phyloP scores from a whole-genome alignment of 768 basidiomycete species.

The Rossbeevera mucosa region DNA sequence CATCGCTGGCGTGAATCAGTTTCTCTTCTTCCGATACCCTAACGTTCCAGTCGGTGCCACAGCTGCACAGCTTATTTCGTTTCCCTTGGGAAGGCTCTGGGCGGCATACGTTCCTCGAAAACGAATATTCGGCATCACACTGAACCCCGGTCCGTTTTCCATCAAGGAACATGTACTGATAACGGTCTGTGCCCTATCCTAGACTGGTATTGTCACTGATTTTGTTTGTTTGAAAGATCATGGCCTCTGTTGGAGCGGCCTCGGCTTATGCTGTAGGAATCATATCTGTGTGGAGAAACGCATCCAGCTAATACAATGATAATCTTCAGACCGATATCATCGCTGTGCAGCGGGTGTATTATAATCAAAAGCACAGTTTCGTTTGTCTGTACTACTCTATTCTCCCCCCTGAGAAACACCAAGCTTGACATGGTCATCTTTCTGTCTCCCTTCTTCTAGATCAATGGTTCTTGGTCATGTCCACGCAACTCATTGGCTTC shows the following conservation, averaged over 20 bases:
- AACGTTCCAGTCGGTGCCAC: constrained; percentile 57
- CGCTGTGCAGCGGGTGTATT: constrained; percentile 70
- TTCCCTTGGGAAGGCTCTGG: constrained; percentile 60
- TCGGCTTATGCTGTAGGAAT: constrained; percentile 55
- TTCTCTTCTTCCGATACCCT: constrained; percentile 76
- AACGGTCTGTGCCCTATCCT: constrained; percentile 40
- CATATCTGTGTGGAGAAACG: constrained; percentile 1
- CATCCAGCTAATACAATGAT: neutral
- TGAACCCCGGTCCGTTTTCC: constrained; percentile 74
- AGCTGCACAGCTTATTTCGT: constrained; percentile 67
- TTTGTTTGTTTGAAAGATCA: constrained; percentile 26
- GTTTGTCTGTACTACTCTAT: constrained; percentile 41
- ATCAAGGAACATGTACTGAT: constrained; percentile 74
- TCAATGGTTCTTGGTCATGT: constrained; percentile 78
- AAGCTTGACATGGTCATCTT: constrained; percentile 2
- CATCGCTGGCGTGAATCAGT: constrained; percentile 64
- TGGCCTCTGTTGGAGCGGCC: constrained; percentile 61
- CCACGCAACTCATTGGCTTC: constrained; percentile 75
- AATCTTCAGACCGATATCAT: constrained; percentile 54
- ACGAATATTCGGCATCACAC: constrained; percentile 51
- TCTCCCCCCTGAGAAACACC: neutral
- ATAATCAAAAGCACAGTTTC: constrained; percentile 58
- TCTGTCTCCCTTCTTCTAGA: constrained; percentile 34
- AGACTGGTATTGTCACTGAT: no score
- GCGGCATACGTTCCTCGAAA: constrained; percentile 52